Conservation (phyloP, 768 basidiomycete genomes). For the Kwoniella newhampshirensis region DNA sequence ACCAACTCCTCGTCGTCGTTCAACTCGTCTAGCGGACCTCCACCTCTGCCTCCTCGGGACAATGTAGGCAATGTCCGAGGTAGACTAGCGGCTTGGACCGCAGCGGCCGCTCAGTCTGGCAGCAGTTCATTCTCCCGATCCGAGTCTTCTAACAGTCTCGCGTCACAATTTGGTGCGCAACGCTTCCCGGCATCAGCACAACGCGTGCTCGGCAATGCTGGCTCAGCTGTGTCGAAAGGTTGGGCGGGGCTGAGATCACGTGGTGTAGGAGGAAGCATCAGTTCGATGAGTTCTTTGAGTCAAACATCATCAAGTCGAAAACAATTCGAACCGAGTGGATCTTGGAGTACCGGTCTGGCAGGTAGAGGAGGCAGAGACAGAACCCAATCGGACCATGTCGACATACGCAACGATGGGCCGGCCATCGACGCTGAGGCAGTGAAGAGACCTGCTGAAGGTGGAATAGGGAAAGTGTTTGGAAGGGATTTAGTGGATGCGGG, state of each 20-base stretch:
- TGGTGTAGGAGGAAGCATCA: conserved; percentile 40
- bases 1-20: conserved; percentile 1
- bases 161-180: conserved; percentile 19
- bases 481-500: conserved; percentile 38
- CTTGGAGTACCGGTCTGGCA: conserved; percentile 24
- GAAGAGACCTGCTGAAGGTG: conserved; percentile 17
- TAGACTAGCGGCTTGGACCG: conserved; percentile 41
- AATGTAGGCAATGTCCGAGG: conserved; percentile 35
- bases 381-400: conserved; percentile 24
- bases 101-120: conserved; percentile 18
- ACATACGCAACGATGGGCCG: conserved; percentile 31
- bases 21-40: conserved; percentile 3
- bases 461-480: conserved; percentile 42
- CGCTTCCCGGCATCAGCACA: conserved; percentile 37
- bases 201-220: conserved; percentile 37
- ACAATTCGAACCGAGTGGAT: conserved; percentile 4
- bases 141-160: conserved; percentile 31
- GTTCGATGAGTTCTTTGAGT: conserved; percentile 23
- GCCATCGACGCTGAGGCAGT: conserved; percentile 26
- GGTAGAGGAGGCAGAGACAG: conserved; percentile 23
- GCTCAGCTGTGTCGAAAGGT: conserved; percentile 45
- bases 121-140: conserved; percentile 26
- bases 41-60: conserved; percentile 34
- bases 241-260: conserved; percentile 44
- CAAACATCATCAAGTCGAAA: conserved; percentile 8